Evolutionary conservation across 2,329 filamentous ascomycete genomes (phyloP).

Genomic region (Penicillium sumatraense): DNA sequence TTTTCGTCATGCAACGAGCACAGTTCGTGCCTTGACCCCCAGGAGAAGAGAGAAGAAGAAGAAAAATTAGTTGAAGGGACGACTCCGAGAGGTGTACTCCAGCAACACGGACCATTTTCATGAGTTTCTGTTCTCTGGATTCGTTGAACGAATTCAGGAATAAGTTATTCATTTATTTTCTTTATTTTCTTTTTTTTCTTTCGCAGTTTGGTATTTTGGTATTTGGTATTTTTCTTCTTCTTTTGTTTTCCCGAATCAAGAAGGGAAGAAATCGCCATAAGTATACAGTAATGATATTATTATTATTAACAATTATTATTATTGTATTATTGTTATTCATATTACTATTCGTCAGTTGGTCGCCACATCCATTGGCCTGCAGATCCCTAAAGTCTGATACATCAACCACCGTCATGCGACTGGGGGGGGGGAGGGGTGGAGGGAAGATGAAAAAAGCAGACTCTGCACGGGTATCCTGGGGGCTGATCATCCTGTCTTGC

Average conservation of each 20-base stretch:
- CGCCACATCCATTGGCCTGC: slow-evolving; percentile 28
- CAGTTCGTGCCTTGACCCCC: slow-evolving; percentile 31
- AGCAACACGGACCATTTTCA: slow-evolving; percentile 24
- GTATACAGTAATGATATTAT: neutral
- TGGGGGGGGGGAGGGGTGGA: slow-evolving; percentile 17
- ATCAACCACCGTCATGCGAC: slow-evolving; percentile 37
- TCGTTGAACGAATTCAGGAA: no score
- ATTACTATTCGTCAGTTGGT: slow-evolving; percentile 5
- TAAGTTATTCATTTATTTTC: slow-evolving; percentile 5
- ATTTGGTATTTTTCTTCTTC: neutral
- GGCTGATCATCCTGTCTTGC: slow-evolving; percentile 32
- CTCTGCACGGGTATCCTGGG: slow-evolving; percentile 39
- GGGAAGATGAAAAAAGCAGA: neutral
- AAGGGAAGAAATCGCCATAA: neutral
- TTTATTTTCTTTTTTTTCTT: slow-evolving; percentile 5
- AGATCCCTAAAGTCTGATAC: slow-evolving; percentile 34
- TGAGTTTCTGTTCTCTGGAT: slow-evolving; percentile 4
- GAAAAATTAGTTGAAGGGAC: slow-evolving; percentile 7
- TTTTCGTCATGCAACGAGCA: slow-evolving; percentile 28
- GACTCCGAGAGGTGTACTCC: slow-evolving; percentile 20
- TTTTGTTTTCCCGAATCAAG: neutral
- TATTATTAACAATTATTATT: neutral
- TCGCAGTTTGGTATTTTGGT: no score
- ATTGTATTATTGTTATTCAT: slow-evolving; percentile 1
- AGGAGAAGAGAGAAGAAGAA: neutral